Evolutionary conservation across 805 yeast genomes (phyloP).

Genomic region (Yamadazyma sp.): DNA sequence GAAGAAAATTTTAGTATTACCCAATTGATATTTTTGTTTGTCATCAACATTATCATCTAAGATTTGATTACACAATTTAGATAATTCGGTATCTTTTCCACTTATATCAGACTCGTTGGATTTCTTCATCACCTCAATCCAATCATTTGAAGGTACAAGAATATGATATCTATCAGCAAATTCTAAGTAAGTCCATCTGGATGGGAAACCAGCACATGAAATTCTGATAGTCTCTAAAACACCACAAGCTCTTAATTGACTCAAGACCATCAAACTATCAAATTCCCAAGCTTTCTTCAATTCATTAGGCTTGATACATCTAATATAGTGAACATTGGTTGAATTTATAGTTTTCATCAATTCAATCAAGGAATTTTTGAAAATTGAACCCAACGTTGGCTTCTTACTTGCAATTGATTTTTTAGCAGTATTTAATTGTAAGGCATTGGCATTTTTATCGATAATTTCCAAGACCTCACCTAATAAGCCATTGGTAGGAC

Average conservation of each 20-base stretch:
- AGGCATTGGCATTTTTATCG: slow-evolving; percentile 55
- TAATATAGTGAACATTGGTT: slow-evolving; percentile 92
- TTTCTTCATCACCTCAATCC: slow-evolving; percentile 57
- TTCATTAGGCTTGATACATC: slow-evolving; percentile 97
- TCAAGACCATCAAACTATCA: slow-evolving; percentile 90
- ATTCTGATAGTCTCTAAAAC: slow-evolving; percentile 94
- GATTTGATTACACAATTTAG: slow-evolving; percentile 65
- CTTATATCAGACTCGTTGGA: slow-evolving; percentile 31
- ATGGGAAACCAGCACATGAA: slow-evolving; percentile 97
- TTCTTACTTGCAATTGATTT: slow-evolving; percentile 55
- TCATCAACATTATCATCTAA: slow-evolving; percentile 63
- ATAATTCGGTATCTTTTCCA: slow-evolving; percentile 51
- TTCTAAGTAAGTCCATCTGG: slow-evolving; percentile 92
- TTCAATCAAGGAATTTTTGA: slow-evolving; percentile 87
- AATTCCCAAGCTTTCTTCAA: slow-evolving; percentile 94
- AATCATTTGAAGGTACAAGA: slow-evolving; percentile 66
- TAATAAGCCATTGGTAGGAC: slow-evolving; percentile 65
- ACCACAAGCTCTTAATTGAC: slow-evolving; percentile 98
- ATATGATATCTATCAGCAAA: slow-evolving; percentile 88
- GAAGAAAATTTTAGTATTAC: slow-evolving; percentile 90
- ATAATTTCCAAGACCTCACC: slow-evolving; percentile 60
- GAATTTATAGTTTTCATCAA: slow-evolving; percentile 90
- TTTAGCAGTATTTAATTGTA: slow-evolving; percentile 25
- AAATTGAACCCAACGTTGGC: slow-evolving; percentile 93
- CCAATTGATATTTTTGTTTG: slow-evolving; percentile 75